A percentile compares a stretch with the other conserved stretches of the same genome.
phyloP scores from a whole-genome alignment of 169 alveolate species.

The Amoebophrya sp. region DNA sequence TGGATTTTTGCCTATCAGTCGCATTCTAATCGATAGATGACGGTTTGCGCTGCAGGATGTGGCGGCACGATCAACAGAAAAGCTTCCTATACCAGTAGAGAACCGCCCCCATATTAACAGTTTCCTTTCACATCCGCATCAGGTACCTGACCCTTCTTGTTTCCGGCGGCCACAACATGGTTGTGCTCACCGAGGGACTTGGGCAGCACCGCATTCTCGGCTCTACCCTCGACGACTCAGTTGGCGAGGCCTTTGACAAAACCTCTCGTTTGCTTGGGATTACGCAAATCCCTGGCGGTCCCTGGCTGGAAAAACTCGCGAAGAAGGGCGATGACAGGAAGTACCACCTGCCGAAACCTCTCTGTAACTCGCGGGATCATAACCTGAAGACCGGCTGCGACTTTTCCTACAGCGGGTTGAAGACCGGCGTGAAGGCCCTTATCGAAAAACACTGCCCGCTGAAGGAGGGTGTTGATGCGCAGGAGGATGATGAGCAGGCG shows the following conservation, averaged over 20 bases:
- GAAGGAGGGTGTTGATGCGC: not conserved
- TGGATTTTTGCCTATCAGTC: not conserved
- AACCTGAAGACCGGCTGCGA: not conserved
- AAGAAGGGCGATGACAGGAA: not conserved
- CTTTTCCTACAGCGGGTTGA: not conserved
- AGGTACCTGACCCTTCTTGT: constrained; percentile 16
- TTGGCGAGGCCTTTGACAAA: constrained; percentile 28
- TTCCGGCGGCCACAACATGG: constrained; percentile 26
- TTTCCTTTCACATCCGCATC: not conserved
- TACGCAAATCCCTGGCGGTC: not conserved
- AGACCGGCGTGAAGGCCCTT: not conserved
- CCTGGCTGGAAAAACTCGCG: not conserved
- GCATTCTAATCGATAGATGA: not conserved
- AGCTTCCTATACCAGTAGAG: too few relatives aligned
- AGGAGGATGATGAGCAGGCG: not conserved
- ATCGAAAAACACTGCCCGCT: not conserved
- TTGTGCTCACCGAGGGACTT: constrained; percentile 11
- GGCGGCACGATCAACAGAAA: too few relatives aligned
- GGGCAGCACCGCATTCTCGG: constrained; percentile 19
- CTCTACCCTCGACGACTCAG: constrained; percentile 18
- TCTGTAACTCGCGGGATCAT: not conserved
- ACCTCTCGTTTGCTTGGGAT: not conserved
- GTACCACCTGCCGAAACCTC: not conserved
- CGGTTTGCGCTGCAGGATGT: too few relatives aligned
- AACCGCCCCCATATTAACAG: not conserved